phyloP scores from a whole-genome alignment of 108 stramenopile species.

The Cyclotella cryptica region DNA sequence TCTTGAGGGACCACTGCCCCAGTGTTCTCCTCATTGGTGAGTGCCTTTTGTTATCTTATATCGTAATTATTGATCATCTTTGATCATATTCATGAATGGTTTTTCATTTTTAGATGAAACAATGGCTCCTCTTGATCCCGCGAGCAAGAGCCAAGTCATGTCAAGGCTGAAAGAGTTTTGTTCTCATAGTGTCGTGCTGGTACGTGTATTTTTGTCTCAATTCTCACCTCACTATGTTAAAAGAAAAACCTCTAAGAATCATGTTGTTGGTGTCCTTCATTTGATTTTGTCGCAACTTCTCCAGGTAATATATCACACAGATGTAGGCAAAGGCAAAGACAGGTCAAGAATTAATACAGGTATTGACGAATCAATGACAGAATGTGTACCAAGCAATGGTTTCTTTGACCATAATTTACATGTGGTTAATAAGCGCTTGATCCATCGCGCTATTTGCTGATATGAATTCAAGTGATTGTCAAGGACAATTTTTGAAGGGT shows the following conservation, averaged over 20 bases:
- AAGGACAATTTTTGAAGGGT: background rate
- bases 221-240: background rate
- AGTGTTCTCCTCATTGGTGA: constrained; percentile 62
- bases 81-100: background rate
- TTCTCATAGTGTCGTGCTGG: constrained; percentile 74
- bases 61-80: background rate
- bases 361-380: background rate
- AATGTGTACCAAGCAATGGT: constrained; percentile 84
- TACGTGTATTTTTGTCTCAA: background rate
- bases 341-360: constrained; percentile 25
- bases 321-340: constrained; percentile 55
- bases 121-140: constrained; percentile 88
- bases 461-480: background rate
- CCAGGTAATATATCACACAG: constrained; percentile 88
- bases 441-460: constrained; percentile 66
- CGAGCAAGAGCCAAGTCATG: constrained; percentile 84
- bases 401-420: constrained; percentile 90
- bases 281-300: background rate
- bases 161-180: constrained; percentile 82
- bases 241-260: too few relatives aligned
- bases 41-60: background rate
- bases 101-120: constrained; percentile 74
- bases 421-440: constrained; percentile 72
- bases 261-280: background rate
- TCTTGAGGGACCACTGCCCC: constrained; percentile 75